A percentile compares a stretch with the other conserved stretches of the same genome.
Evolutionary conservation across 1,139 yeast species (phyloP).

Genomic region (Kodamaea derodonti): DNA sequence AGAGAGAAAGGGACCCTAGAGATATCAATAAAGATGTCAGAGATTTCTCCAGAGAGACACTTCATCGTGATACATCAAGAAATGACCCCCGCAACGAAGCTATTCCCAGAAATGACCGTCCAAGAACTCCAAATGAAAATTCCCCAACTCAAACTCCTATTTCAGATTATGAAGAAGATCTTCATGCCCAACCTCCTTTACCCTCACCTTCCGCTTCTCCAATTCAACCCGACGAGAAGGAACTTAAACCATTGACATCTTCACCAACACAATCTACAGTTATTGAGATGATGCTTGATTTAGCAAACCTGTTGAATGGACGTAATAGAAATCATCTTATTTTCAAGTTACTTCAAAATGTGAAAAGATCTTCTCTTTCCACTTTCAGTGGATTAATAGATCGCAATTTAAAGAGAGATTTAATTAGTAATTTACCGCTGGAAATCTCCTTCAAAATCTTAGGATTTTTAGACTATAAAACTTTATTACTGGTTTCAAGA

Average conservation of each 20-base stretch:
- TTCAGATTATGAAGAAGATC: constrained; percentile 28
- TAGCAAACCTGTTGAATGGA: constrained; percentile 35
- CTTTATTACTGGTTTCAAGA: constrained; percentile 58
- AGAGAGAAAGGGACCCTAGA: neutral
- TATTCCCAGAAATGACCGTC: constrained; percentile 11
- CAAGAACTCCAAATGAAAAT: constrained; percentile 31
- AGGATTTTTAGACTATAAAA: constrained; percentile 57
- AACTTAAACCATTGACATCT: constrained; percentile 23
- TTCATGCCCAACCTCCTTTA: constrained; percentile 44
- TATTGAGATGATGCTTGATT: constrained; percentile 30
- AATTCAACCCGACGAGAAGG: constrained; percentile 29
- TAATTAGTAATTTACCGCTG: constrained; percentile 65
- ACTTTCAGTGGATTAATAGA: constrained; percentile 58
- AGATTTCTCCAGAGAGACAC: neutral
- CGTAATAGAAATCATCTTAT: constrained; percentile 45
- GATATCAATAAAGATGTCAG: neutral
- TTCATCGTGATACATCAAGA: neutral
- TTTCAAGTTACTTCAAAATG: constrained; percentile 60
- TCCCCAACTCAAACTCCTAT: constrained; percentile 37
- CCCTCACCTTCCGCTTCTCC: constrained; percentile 75
- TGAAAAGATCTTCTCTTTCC: constrained; percentile 68
- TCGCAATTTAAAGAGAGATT: constrained; percentile 65
- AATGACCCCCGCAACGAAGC: constrained; percentile 1
- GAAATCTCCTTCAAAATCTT: constrained; percentile 76
- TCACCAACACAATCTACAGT: constrained; percentile 40